phyloP scores from a whole-genome alignment of 148 eudicot species.

The Rhododendron simsii region DNA sequence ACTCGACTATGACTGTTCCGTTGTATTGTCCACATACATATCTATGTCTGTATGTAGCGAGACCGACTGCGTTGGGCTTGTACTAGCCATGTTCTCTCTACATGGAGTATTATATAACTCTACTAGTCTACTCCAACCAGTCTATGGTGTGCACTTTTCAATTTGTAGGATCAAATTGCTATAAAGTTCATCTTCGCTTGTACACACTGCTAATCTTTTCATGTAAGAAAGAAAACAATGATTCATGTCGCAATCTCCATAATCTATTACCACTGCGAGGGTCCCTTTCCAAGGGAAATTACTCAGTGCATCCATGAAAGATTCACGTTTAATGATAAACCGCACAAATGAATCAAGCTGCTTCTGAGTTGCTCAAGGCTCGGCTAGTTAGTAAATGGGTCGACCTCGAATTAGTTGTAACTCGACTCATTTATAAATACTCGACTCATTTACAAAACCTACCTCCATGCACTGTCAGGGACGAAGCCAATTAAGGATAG shows the following conservation, averaged over 20 bases:
- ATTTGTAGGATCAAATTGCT: not conserved
- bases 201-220: not conserved
- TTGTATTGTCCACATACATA: not conserved
- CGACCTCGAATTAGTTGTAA: no score
- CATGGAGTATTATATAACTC: not conserved
- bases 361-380: no score
- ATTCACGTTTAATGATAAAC: no score
- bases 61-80: not conserved
- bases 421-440: not conserved
- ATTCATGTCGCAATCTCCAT: conserved; percentile 1
- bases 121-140: not conserved
- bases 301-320: not conserved
- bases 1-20: not conserved
- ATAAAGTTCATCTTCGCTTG: not conserved
- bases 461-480: no score
- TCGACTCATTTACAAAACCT: no score
- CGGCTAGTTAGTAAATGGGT: no score
- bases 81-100: not conserved
- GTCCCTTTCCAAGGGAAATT: not conserved
- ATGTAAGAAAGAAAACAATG: not conserved
- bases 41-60: not conserved
- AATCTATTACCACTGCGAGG: not conserved
- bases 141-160: not conserved
- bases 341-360: no score
- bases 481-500: no score